A percentile compares a stretch with the other conserved stretches of the same genome.
Conservation (phyloP, 805 yeast species). For the Lipomyces kockii region DNA sequence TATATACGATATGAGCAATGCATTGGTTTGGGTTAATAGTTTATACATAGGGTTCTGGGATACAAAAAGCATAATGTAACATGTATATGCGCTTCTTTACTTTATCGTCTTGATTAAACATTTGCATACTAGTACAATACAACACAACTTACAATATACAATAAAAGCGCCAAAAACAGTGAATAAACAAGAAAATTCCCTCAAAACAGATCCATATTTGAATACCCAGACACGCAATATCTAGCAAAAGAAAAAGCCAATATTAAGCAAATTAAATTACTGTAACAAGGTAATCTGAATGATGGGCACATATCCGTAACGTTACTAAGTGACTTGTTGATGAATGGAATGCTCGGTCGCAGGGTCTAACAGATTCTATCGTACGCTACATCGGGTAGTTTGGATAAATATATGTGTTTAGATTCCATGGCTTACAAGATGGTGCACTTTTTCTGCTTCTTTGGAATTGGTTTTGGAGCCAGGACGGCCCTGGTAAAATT, state of each 20-base stretch:
- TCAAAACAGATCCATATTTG: not conserved
- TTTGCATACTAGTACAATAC: not conserved
- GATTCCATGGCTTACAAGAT: constrained; percentile 43
- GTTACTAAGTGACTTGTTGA: not conserved
- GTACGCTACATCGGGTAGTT: not conserved
- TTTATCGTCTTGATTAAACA: not conserved
- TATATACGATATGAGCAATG: constrained; percentile 10
- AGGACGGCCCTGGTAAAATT: constrained; percentile 44
- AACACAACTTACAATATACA: not conserved
- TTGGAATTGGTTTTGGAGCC: constrained; percentile 42
- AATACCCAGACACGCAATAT: not conserved
- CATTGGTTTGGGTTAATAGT: not conserved
- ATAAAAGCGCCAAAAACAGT: not conserved
- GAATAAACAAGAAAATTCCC: not conserved
- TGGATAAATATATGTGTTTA: not conserved
- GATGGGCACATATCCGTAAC: not conserved
- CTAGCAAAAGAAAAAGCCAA: not conserved
- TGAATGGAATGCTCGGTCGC: not conserved
- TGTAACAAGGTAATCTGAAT: not conserved
- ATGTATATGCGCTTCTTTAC: not conserved
- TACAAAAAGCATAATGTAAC: not conserved
- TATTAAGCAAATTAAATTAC: not conserved
- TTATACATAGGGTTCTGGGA: not conserved
- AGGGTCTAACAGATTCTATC: not conserved
- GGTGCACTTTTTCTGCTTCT: constrained; percentile 56